phyloP scores from a whole-genome alignment of 345 rosid genomes.

The Citrus unshiu region DNA sequence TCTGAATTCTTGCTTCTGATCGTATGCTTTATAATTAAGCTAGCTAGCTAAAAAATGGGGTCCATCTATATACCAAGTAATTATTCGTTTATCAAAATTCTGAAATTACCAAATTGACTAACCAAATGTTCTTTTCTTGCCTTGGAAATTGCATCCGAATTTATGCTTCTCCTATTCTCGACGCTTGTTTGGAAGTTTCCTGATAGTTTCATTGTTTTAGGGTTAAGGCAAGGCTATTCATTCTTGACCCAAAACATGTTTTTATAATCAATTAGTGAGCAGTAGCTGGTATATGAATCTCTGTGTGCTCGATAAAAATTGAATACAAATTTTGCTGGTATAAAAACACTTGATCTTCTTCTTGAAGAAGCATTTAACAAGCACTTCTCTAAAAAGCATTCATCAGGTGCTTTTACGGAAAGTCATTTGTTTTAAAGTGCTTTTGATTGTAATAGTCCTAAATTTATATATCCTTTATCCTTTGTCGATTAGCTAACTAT shows the following conservation, averaged over 20 bases:
- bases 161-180: slow-evolving; percentile 21
- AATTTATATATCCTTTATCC: neutral
- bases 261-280: neutral
- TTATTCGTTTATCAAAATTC: neutral
- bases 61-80: slow-evolving; percentile 11
- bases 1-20: neutral
- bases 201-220: neutral
- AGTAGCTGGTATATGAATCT: neutral
- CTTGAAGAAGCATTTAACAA: neutral
- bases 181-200: neutral
- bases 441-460: neutral
- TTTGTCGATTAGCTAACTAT: neutral
- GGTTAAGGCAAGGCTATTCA: neutral
- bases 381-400: neutral
- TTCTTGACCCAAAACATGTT: neutral
- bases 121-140: slow-evolving; percentile 34
- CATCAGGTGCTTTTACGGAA: neutral
- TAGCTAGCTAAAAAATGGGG: neutral
- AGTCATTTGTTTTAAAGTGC: neutral
- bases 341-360: neutral
- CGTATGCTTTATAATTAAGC: slow-evolving; percentile 28
- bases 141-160: slow-evolving; percentile 21
- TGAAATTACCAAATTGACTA: slow-evolving; percentile 3
- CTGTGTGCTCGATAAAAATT: neutral
- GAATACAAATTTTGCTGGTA: neutral